Evolutionary conservation across 164 flowering plant genomes (phyloP), one percentile per base, ranked within the genome.

Genomic region (Tetrastigma voinierianum): DNA sequence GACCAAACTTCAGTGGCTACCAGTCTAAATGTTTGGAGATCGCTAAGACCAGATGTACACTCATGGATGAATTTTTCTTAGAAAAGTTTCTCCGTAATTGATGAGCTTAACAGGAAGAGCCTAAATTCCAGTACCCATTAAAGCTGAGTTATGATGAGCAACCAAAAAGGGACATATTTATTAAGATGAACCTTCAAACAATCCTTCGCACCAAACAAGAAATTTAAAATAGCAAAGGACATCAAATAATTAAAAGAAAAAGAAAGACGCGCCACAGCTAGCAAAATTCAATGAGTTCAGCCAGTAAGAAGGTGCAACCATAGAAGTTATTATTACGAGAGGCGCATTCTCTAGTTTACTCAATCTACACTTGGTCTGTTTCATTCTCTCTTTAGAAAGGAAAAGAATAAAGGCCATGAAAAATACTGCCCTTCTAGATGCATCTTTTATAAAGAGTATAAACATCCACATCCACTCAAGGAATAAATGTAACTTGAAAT

Each of bases 71-170:
- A 96, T 20, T 80, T 87, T 67, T 85, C 85, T 67, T 77, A 76
- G 24, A 93, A 74, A 51, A 93, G 87, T 67, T 77, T 84, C 79
- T 69, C 13, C 99, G 91, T 43, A 89, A 74, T 20, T 66, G 74
- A 67, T 80, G 81, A 60, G 98, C 89, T 78, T 93, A 89, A 80
- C 74, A 87, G 25, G 75, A 64, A 96, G 90, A 78, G 95, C 98
- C 99, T 95, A 64, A 52, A 70, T 63, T 24, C 10, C 18, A 54
- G 46, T 46, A n/a, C 13, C 17, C 40, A 10, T 32, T 59, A 10
- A 57, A 23, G 24, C 23, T 23, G 10, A 16, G 3, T 59, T 59
- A 46, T 46, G 18, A 32, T 19, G 24, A 20, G 10, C 24, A 59
- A 59, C 32, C 10, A 25, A 25, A 10, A n/a, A 13, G n/a, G 25